phyloP scores from a whole-genome alignment of 495 filamentous ascomycete species.

The Penicilliopsis zonata region DNA sequence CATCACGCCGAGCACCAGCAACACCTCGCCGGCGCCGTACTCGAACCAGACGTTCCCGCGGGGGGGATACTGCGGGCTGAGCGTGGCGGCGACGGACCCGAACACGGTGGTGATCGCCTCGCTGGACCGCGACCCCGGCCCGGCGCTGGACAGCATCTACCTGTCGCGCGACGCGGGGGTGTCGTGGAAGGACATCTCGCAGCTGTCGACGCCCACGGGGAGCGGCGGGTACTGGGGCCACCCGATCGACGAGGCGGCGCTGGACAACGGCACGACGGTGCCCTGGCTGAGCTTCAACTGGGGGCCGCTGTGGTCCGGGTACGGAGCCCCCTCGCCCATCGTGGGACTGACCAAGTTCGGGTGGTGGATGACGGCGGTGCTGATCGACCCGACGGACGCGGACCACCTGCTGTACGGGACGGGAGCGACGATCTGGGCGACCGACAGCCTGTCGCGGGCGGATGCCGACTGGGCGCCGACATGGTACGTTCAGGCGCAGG shows the following conservation, averaged over 20 bases:
- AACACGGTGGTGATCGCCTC: slow-evolving; percentile 7
- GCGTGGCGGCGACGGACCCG: slow-evolving; percentile 7
- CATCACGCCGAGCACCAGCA: slow-evolving; percentile 6
- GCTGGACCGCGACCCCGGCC: slow-evolving; percentile 7
- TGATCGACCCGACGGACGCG: slow-evolving; percentile 46
- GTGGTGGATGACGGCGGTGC: slow-evolving; percentile 52
- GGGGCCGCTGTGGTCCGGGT: slow-evolving; percentile 9
- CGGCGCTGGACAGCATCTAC: slow-evolving; percentile 9
- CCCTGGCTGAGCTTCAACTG: slow-evolving; percentile 11
- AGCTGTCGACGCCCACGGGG: slow-evolving; percentile 7
- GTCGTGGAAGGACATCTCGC: slow-evolving; percentile 9
- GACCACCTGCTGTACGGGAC: slow-evolving; percentile 50
- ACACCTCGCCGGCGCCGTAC: slow-evolving; percentile 8
- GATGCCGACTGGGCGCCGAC: slow-evolving; percentile 35
- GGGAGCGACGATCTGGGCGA: slow-evolving; percentile 43
- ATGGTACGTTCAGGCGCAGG: slow-evolving; percentile 40
- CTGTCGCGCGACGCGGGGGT: slow-evolving; percentile 8
- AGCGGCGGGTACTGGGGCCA: slow-evolving; percentile 36
- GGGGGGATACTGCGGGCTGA: slow-evolving; percentile 8
- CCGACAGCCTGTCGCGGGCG: slow-evolving; percentile 22
- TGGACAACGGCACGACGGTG: slow-evolving; percentile 25
- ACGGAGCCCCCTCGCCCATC: slow-evolving; percentile 9
- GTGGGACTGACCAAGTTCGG: slow-evolving; percentile 28
- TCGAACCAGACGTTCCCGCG: slow-evolving; percentile 5
- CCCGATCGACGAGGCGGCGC: slow-evolving; percentile 18